Base-by-base conservation (phyloP, 495 filamentous ascomycete species). In the Talaromyces thailandensis region DNA sequence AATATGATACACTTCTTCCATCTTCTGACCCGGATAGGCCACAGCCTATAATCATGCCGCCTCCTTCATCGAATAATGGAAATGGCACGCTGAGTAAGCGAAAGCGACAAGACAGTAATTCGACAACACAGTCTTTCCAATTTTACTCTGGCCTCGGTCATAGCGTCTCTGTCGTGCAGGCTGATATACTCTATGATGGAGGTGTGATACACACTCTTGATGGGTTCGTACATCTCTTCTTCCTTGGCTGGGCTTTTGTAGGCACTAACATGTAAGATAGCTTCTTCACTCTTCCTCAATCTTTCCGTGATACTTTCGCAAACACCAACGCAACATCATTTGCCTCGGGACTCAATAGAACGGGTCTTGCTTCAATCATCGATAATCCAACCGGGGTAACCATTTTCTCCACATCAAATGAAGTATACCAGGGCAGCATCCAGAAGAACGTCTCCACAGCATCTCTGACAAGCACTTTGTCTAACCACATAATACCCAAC, bases 261-360 rank as follows among this genome's bases (percentile, higher is more conserved):
- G 5, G 16, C 50, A 58, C 37, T 52, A 51, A 52, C n/a, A 25
- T 4, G 2, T 21, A 8, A 25, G 16, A 32, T 18, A 53, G 62
- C 11, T 51, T n/a, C 21, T 63, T 58, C 18, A 64, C 62, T 35
- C 23, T 26, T 64, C 21, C 35, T 8, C 21, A 45, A 40, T 71
- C 68, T 5, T 71, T 67, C 16, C 69, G 70, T 48, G 76, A 70
- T 32, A 74, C 65, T 16, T 79, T 75, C 65, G 77, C 79, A 62
- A 64, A 75, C 52, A 75, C 72, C 31, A 71, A 72, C 45, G 37
- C 43, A 24, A 70, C 67, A 2, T 64, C 57, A 5, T 66, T 66
- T 50, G 60, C 67, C 28, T 71, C 70, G 7, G 64, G 66, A 25
- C 67, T 74, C 62, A 60, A 66, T 4, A 66, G 69, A 12, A 63